Evolutionary conservation across 2,329 filamentous ascomycete species (phyloP).

Genomic region (Acrocalymma vagum): DNA sequence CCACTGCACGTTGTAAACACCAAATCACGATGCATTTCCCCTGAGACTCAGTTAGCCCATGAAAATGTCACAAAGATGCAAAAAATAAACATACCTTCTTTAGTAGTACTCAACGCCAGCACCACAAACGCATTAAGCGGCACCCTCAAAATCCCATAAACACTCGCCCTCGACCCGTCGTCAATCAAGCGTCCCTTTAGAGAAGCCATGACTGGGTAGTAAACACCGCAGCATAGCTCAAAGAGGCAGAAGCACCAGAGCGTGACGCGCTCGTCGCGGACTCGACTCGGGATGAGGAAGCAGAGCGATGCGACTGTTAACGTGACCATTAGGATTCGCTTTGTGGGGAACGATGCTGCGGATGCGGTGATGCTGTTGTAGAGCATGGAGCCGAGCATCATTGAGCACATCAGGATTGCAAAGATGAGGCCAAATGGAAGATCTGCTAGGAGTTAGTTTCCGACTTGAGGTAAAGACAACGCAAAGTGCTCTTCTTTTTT

Average conservation of each 20-base stretch:
- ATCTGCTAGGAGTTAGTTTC: constrained; percentile 24
- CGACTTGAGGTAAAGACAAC: too few relatives aligned
- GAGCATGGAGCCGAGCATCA: constrained; percentile 66
- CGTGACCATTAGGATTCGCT: constrained; percentile 38
- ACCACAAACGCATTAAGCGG: constrained; percentile 61
- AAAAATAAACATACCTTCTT: constrained; percentile 32
- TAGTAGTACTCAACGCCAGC: constrained; percentile 40
- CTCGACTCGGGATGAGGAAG: constrained; percentile 47
- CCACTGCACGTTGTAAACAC: constrained; percentile 41
- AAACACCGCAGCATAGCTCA: constrained; percentile 65
- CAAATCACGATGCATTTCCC: constrained; percentile 38
- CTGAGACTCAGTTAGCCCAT: constrained; percentile 21
- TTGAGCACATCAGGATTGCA: constrained; percentile 66
- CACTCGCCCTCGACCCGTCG: constrained; percentile 61
- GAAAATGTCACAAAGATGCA: neutral
- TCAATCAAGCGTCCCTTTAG: constrained; percentile 65
- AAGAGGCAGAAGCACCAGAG: constrained; percentile 68
- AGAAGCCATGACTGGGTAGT: constrained; percentile 65
- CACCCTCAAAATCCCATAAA: constrained; percentile 66
- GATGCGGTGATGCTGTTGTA: constrained; percentile 54
- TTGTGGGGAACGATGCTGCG: constrained; percentile 25
- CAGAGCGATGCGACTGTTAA: constrained; percentile 35
- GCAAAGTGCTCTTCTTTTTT: too few relatives aligned
- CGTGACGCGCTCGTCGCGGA: constrained; percentile 55
- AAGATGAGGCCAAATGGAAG: constrained; percentile 63